These are phyloP conservation scores for Podospora pseudocomata DNA, from an alignment of 495 filamentous ascomycete genomes.

Conservation along the genomic window DNA sequence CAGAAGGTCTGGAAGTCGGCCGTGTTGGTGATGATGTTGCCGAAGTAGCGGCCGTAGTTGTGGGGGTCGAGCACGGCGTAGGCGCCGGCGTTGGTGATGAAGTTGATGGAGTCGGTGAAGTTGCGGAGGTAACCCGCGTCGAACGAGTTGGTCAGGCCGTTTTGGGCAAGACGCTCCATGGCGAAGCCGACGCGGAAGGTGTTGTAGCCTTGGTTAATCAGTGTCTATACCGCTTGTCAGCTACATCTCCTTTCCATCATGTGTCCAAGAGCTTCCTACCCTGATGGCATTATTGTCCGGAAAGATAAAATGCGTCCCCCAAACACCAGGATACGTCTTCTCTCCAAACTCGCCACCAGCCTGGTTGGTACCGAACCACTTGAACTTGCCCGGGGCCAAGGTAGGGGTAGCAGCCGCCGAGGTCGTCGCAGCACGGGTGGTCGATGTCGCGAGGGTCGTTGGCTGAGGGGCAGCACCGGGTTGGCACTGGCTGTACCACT, in stretches of 20 bases:
- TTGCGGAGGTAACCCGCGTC: constrained; percentile 49
- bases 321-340: constrained; percentile 48
- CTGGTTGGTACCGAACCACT: constrained; percentile 46
- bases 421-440: constrained; percentile 13
- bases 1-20: constrained; percentile 60
- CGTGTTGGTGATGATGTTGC: constrained; percentile 61
- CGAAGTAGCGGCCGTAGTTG: constrained; percentile 66
- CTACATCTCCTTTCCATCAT: not conserved
- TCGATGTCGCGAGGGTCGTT: constrained; percentile 21
- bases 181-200: constrained; percentile 65
- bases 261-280: constrained; percentile 28
- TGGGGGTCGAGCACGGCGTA: constrained; percentile 68
- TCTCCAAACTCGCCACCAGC: constrained; percentile 56
- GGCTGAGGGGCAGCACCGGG: constrained; percentile 19
- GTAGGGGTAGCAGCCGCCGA: constrained; percentile 16
- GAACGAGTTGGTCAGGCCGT: constrained; percentile 42
- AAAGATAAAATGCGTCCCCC: constrained; percentile 58
- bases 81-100: constrained; percentile 46
- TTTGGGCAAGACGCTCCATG: constrained; percentile 64
- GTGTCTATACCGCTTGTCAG: constrained; percentile 35
- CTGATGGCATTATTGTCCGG: constrained; percentile 46
- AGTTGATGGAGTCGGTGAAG: constrained; percentile 39
- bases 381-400: constrained; percentile 32
- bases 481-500: constrained; percentile 45
- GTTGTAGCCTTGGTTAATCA: constrained; percentile 63